Percentiles rank a stretch among this genome's conserved stretches.
Conservation (phyloP, 176 grass and related monocot genomes). For the Oryza nivara region DNA sequence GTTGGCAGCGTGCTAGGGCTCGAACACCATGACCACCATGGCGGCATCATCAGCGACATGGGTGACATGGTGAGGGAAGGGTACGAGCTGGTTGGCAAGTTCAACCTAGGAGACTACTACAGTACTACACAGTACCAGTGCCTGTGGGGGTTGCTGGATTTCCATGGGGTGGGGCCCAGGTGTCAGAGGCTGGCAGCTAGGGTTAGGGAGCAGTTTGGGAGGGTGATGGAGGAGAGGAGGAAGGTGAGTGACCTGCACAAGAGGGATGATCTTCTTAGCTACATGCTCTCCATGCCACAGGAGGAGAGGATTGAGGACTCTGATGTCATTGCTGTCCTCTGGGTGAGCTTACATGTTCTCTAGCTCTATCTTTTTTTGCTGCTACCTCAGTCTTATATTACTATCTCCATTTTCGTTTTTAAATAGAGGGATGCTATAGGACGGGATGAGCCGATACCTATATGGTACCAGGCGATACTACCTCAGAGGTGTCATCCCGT, state of each 20-base stretch:
- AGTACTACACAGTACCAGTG: background rate
- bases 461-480: too few species aligned
- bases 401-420: too few species aligned
- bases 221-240: conserved; percentile 44
- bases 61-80: conserved; percentile 49
- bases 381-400: background rate
- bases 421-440: too few species aligned
- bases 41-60: background rate
- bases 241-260: background rate
- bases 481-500: too few species aligned
- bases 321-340: conserved; percentile 49
- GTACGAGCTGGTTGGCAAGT: conserved; percentile 47
- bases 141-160: conserved; percentile 36
- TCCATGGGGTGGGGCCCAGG: conserved; percentile 26
- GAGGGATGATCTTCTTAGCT: conserved; percentile 37
- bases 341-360: conserved; percentile 32
- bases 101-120: conserved; percentile 50
- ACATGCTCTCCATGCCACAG: conserved; percentile 40
- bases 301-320: conserved; percentile 43
- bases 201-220: conserved; percentile 45
- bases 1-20: conserved; percentile 43
- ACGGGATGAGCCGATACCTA: too few species aligned
- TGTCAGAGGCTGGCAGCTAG: conserved; percentile 30
- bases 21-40: background rate
- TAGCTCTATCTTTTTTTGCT: background rate